Evolutionary conservation across 1,284 basidiomycete species (phyloP), one percentile per base, ranked within the genome.

Genomic region (Hemileia vastatrix): DNA sequence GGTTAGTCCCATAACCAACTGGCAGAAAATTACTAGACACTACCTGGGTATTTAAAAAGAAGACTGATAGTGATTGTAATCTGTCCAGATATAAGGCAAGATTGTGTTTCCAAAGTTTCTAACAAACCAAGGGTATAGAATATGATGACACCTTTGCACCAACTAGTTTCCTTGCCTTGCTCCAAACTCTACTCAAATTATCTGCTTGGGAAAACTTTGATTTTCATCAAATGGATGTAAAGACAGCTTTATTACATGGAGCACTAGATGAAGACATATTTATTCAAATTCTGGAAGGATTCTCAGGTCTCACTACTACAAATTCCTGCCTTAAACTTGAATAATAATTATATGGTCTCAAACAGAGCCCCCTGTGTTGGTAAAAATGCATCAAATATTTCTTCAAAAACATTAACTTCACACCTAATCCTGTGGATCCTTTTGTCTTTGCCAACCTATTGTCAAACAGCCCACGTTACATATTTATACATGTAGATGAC

Each of bases 71-170:
- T 3, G 32, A 73, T 5, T 76, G 79, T 0, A 57, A 72, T 0
- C 57, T 79, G 1, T 40, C 66, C 9, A 64, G 67, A 15, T 71
- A 72, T 63, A 81, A 81, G 54, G 79, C 77, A 0, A 57, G 72
- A 0, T 70, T 80, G 0, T 77, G 80, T 0, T 79, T 78, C 0
- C 71, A 77, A 49, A 80, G 80, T 1, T 81, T 78, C 70, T 70
- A 70, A 0, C 81, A 82, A 66, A 61, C 70, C 0, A 69, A 70
- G 2, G 77, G 79, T 0, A 49, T 79, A 0, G 77, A 82, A 63
- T 81, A 78, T 65, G 72, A 76, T 21, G 71, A 81, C 33, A 80
- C 77, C 0, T 80, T 73, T 57, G 69, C 77, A 0, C 80, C 79
- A 0, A 74, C 80, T 0, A 75, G 75, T 2, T 70, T 71, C 8